A percentile compares a stretch with the other conserved stretches of the same genome.
Evolutionary conservation across 768 basidiomycete species (phyloP).

Genomic region (Hericium alpestre): DNA sequence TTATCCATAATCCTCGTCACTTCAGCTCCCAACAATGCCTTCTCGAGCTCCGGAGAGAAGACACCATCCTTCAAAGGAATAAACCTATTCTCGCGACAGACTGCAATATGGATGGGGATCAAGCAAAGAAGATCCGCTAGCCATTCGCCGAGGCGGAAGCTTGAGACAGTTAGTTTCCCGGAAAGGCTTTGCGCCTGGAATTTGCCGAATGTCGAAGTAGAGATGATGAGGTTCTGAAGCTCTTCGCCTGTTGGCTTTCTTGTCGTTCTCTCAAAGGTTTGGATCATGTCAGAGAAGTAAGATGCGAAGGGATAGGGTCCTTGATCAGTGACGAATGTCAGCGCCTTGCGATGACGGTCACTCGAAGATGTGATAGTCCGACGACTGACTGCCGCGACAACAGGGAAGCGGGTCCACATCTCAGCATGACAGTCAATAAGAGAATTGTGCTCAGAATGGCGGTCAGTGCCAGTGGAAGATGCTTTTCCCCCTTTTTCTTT

Average conservation of each 20-base stretch:
- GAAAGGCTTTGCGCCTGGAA: too few relatives aligned
- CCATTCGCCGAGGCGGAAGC: conserved; percentile 48
- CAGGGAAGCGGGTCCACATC: conserved; percentile 53
- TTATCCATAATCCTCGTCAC: conserved; percentile 44
- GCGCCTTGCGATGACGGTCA: conserved; percentile 22
- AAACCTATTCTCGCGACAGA: conserved; percentile 50
- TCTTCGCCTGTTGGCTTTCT: conserved; percentile 41
- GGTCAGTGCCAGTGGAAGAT: conserved; percentile 2
- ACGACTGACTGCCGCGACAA: conserved; percentile 41
- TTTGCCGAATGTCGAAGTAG: too few relatives aligned
- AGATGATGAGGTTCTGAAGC: conserved; percentile 24
- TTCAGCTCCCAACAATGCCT: conserved; percentile 47
- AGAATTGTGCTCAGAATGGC: conserved; percentile 32
- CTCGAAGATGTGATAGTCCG: conserved; percentile 29
- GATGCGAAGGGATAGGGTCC: conserved; percentile 25
- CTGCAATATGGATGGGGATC: conserved; percentile 54
- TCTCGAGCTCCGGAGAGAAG: conserved; percentile 37
- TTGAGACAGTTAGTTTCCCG: conserved; percentile 19
- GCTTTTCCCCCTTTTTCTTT: conserved; percentile 22
- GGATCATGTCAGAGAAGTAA: conserved; percentile 37
- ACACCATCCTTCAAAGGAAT: conserved; percentile 52
- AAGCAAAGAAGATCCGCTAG: conserved; percentile 48
- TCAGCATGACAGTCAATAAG: conserved; percentile 45
- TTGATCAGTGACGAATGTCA: conserved; percentile 35
- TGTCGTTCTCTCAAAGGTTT: conserved; percentile 36